phyloP scores from a whole-genome alignment of 2,329 filamentous ascomycete genomes.

The Alternaria consortialis region DNA sequence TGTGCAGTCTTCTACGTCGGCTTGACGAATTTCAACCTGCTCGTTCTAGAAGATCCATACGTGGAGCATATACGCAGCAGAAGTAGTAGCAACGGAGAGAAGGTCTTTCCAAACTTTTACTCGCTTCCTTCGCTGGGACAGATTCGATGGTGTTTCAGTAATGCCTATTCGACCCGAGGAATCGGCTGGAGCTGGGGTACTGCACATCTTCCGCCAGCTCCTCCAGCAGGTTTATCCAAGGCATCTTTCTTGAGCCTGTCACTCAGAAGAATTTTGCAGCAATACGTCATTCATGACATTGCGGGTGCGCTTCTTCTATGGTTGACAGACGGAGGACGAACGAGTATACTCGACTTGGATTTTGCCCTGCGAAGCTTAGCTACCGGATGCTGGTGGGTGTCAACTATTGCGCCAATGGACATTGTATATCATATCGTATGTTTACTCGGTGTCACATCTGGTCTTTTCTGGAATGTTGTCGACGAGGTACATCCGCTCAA shows the following conservation, averaged over 20 bases:
- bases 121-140: neutral
- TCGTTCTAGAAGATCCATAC: neutral
- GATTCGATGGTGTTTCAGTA: neutral
- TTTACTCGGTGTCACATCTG: neutral
- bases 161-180: neutral
- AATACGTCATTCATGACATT: neutral
- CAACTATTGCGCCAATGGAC: neutral
- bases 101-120: neutral
- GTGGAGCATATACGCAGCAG: neutral
- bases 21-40: neutral
- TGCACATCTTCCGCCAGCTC: neutral
- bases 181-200: neutral
- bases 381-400: conserved; percentile 1
- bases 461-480: conserved; percentile 1
- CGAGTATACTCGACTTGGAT: conserved; percentile 1
- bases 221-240: neutral
- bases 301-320: neutral
- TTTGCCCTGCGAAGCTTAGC: neutral
- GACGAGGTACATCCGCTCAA: conserved; percentile 1
- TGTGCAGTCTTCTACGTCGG: neutral
- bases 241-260: neutral
- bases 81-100: neutral
- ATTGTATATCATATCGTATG: neutral
- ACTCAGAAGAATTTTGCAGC: neutral
- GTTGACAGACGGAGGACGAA: neutral